phyloP scores from a whole-genome alignment of 352 stramenopile species.

The Phytopythium vexans region DNA sequence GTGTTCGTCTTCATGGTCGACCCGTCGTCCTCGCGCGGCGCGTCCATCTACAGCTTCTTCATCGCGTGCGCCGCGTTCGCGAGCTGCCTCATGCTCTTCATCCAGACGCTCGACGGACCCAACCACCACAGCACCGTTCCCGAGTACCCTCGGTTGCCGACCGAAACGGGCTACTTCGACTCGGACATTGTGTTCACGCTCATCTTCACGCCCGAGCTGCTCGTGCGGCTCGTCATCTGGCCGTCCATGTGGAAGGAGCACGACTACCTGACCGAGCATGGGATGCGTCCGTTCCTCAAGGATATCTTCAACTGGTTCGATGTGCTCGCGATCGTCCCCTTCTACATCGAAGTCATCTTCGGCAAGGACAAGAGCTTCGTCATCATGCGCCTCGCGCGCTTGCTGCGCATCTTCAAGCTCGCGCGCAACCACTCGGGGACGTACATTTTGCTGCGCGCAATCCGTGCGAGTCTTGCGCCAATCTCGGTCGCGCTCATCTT shows the following conservation, averaged over 20 bases:
- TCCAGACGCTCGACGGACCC: constrained; percentile 71
- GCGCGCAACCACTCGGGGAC: constrained; percentile 75
- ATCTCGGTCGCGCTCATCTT: constrained; percentile 82
- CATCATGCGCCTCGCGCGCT: constrained; percentile 57
- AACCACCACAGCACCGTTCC: constrained; percentile 62
- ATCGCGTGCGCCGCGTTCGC: constrained; percentile 63
- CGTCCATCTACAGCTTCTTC: constrained; percentile 70
- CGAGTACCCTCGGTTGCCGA: constrained; percentile 59
- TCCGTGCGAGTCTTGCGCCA: constrained; percentile 63
- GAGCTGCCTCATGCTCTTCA: constrained; percentile 72
- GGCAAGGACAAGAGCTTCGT: constrained; percentile 75
- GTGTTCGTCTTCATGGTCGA: constrained; percentile 74
- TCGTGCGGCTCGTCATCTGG: constrained; percentile 72
- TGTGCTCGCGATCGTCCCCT: constrained; percentile 60
- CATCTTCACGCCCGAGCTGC: constrained; percentile 67
- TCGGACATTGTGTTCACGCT: constrained; percentile 68
- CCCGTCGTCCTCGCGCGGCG: constrained; percentile 56
- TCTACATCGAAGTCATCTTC: constrained; percentile 74
- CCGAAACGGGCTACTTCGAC: constrained; percentile 46
- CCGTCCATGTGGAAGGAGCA: constrained; percentile 68
- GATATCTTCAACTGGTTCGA: constrained; percentile 87
- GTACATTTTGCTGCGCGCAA: constrained; percentile 73
- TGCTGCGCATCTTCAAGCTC: constrained; percentile 81
- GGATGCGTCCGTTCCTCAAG: constrained; percentile 59
- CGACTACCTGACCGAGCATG: constrained; percentile 62